Evolutionary conservation across 148 eudicot genomes (phyloP), one percentile per base, ranked within the genome.

Genomic region (Heliamphora exappendiculata): DNA sequence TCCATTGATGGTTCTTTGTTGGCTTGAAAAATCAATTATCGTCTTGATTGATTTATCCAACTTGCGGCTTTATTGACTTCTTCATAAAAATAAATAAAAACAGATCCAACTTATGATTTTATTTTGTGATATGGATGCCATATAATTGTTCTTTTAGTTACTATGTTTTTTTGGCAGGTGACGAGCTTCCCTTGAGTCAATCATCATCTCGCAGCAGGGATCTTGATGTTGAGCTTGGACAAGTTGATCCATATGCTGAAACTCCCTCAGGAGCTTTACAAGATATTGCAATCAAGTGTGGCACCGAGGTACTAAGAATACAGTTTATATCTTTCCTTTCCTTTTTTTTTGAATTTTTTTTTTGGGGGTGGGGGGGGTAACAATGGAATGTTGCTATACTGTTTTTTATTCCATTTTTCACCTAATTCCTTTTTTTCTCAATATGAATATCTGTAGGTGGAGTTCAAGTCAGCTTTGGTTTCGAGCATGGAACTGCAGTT

Each of bases 201-300:
- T 84, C 89, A 69, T 81, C 83, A 78, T 87, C 97, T 67, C 82
- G 86, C 75, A 80, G 78, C 76, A 92, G 85, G 79, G 87, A 87
- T 82, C 83, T 66, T 83, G 93, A 93, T 45, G 57, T 82, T 71
- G 87, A 86, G 82, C 74, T 81, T 81, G 90, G 89, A 63, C 87
- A 80, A 68, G 81, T 76, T 45, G 84, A 71, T 81, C 71, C 83
- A 33, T 77, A 59, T 49, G 71, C 87, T 20, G 96, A 93, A 73
- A 82, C 87, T 47, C 93, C 93, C 76, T 72, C 78, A 73, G 90
- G 82, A 79, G 96, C 91, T 81, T 84, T 95, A 72, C 93, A 85
- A 55, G 96, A 93, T 57, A 93, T 95, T 88, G 99, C 99, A 39
- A 80, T 75, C 62, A 88, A 84, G 78, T 91, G 92, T 80, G 96